phyloP scores from a whole-genome alignment of 2,329 filamentous ascomycete genomes.

The Escovopsis weberi region DNA sequence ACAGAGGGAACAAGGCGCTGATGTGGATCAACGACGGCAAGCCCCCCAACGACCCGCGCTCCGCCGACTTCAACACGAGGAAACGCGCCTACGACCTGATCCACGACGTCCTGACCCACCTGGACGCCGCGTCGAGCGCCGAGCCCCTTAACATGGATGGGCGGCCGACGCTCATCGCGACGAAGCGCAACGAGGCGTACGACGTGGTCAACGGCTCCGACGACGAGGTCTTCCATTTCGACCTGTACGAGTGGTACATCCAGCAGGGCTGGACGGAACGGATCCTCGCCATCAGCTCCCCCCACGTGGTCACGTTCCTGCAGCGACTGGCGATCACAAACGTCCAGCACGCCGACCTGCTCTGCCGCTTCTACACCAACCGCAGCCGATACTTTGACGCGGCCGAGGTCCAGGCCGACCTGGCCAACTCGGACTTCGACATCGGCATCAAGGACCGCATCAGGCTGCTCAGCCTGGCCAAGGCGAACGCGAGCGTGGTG shows the following conservation, averaged over 20 bases:
- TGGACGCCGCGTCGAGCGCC: slow-evolving; percentile 55
- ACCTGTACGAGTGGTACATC: slow-evolving; percentile 97
- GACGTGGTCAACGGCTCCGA: slow-evolving; percentile 74
- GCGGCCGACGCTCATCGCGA: slow-evolving; percentile 57
- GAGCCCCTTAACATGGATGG: slow-evolving; percentile 68
- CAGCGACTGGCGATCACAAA: slow-evolving; percentile 59
- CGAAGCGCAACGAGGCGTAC: slow-evolving; percentile 77
- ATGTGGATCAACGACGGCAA: slow-evolving; percentile 78
- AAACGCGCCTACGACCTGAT: slow-evolving; percentile 77
- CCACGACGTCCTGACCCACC: slow-evolving; percentile 60
- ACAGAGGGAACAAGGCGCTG: slow-evolving; percentile 74
- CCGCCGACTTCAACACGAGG: slow-evolving; percentile 52
- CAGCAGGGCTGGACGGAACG: slow-evolving; percentile 71
- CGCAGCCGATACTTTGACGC: slow-evolving; percentile 74
- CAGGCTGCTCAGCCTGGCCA: slow-evolving; percentile 76
- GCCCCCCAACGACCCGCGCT: slow-evolving; percentile 55
- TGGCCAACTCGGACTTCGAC: slow-evolving; percentile 70
- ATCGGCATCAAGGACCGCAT: slow-evolving; percentile 77
- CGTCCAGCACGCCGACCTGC: slow-evolving; percentile 68
- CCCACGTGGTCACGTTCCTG: slow-evolving; percentile 76
- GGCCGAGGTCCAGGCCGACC: slow-evolving; percentile 67
- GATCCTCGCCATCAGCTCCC: slow-evolving; percentile 69
- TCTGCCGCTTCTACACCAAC: slow-evolving; percentile 87
- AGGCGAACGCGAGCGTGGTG: slow-evolving; percentile 79
- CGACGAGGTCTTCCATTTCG: slow-evolving; percentile 90